phyloP scores from a whole-genome alignment of 805 yeast genomes.

The Kodamaea sagamina region DNA sequence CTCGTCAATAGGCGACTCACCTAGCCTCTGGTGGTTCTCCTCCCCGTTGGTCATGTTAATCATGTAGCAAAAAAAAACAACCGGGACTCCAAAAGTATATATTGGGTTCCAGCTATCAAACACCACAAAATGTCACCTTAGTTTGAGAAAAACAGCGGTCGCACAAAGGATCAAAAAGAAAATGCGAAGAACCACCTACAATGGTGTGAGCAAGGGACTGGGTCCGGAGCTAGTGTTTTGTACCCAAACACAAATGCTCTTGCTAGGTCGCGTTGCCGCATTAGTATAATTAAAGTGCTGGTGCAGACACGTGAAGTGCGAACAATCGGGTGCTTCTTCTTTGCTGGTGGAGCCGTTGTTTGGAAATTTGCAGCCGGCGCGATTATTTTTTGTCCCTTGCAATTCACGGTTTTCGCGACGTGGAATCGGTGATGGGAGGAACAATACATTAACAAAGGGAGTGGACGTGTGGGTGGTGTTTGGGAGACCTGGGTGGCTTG shows the following conservation, averaged over 20 bases:
- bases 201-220: neutral
- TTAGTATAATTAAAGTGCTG: too few relatives aligned
- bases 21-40: constrained; percentile 1
- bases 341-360: neutral
- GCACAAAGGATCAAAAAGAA: constrained; percentile 1
- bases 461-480: neutral
- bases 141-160: constrained; percentile 2
- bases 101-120: neutral
- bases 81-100: constrained; percentile 1
- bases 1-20: constrained; percentile 1
- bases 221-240: neutral
- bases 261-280: too few relatives aligned
- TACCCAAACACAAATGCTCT: neutral
- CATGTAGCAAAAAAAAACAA: neutral
- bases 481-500: neutral
- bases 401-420: constrained; percentile 4
- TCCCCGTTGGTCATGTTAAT: constrained; percentile 4
- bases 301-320: too few relatives aligned
- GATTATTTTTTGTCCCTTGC: constrained; percentile 12
- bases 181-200: neutral
- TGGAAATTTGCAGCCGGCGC: constrained; percentile 4
- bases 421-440: neutral
- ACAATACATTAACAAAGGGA: too few relatives aligned
- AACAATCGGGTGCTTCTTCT: too few relatives aligned
- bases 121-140: constrained; percentile 3